These are phyloP conservation scores for Saccharum officinarum DNA, from an alignment of 176 grass and related monocot species.

Conservation along the genomic window DNA sequence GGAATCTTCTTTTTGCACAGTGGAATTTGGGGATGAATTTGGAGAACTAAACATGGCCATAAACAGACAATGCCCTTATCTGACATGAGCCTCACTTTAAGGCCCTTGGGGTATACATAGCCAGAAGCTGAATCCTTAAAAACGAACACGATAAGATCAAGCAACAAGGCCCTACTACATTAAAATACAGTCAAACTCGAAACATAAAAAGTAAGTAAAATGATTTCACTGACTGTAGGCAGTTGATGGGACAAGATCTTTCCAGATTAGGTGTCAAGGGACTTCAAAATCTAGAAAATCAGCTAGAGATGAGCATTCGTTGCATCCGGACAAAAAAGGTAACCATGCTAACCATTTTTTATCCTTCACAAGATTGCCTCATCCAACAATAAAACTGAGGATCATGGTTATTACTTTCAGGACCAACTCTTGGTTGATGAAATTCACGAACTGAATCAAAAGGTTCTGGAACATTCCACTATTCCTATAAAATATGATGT, in stretches of 20 bases:
- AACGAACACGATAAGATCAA: neutral
- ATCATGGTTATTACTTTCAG: conserved; percentile 40
- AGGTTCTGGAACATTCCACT: conserved; percentile 45
- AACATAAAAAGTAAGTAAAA: neutral
- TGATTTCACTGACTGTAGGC: conserved; percentile 31
- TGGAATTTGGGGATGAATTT: too few species aligned
- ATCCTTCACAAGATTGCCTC: neutral
- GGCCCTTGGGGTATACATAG: neutral
- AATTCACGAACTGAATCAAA: conserved; percentile 73
- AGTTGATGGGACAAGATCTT: conserved; percentile 79
- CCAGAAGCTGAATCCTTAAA: neutral
- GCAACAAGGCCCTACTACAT: neutral
- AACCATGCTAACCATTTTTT: conserved; percentile 14
- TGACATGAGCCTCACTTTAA: neutral
- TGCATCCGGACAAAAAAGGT: conserved; percentile 71
- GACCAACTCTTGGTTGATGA: conserved; percentile 70
- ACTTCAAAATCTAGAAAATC: conserved; percentile 70
- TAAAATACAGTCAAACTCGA: neutral
- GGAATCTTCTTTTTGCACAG: too few species aligned
- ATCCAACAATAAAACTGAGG: conserved; percentile 31
- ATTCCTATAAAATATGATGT: neutral
- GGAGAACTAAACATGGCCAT: too few species aligned
- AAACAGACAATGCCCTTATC: neutral
- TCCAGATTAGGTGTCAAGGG: conserved; percentile 64
- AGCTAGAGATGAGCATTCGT: conserved; percentile 62